phyloP scores from a whole-genome alignment of 2,329 filamentous ascomycete species.

The Aspergillus quadrilineatus region DNA sequence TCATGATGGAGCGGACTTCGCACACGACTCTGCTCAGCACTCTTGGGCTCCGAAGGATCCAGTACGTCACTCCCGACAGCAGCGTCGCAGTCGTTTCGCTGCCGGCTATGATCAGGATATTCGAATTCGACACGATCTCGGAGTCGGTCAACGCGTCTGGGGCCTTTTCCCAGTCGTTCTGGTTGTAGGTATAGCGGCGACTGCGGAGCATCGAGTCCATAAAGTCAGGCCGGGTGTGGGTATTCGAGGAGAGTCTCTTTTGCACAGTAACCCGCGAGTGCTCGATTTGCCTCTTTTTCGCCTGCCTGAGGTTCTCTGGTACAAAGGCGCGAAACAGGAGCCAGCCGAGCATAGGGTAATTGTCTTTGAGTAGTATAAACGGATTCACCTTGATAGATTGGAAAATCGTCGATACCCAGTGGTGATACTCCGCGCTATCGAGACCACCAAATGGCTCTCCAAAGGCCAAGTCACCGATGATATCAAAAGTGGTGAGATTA shows the following conservation, averaged over 20 bases:
- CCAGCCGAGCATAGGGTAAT: background rate
- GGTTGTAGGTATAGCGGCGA: background rate
- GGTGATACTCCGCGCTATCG: slow-evolving; percentile 4
- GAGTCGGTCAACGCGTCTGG: background rate
- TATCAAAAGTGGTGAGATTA: slow-evolving; percentile 20
- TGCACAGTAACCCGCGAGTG: background rate
- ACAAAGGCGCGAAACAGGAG: background rate
- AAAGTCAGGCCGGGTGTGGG: slow-evolving; percentile 1
- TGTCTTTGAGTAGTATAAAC: background rate
- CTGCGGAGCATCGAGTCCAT: slow-evolving; percentile 15
- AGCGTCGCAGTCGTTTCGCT: slow-evolving; percentile 54
- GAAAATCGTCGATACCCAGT: slow-evolving; percentile 8
- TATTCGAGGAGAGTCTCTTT: background rate
- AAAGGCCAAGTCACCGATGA: slow-evolving; percentile 19
- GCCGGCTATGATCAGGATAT: slow-evolving; percentile 44
- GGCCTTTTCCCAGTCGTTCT: background rate
- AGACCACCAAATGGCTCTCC: slow-evolving; percentile 15
- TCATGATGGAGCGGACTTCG: slow-evolving; percentile 40
- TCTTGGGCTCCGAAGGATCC: slow-evolving; percentile 41
- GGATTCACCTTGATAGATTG: background rate
- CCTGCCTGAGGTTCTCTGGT: background rate
- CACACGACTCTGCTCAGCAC: slow-evolving; percentile 38
- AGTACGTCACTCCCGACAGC: slow-evolving; percentile 42
- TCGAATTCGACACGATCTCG: slow-evolving; percentile 20
- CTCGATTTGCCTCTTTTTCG: background rate